Conservation (phyloP, 2,329 filamentous ascomycete species). For the Escovopsis sp. region DNA sequence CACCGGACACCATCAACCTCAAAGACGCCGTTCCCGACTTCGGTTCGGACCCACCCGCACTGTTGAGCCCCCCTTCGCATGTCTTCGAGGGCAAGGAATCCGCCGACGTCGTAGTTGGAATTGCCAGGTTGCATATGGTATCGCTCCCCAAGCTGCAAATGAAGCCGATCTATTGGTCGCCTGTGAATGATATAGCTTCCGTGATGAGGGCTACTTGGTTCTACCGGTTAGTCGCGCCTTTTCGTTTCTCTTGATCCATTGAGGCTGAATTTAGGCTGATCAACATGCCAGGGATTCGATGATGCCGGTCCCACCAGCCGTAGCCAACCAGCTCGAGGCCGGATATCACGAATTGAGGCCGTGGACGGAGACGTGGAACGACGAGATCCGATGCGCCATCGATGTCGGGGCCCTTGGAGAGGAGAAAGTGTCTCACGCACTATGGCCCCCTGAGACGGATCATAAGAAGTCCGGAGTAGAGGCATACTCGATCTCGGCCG, state of each 20-base stretch:
- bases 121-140: slow-evolving; percentile 82
- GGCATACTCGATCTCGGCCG: slow-evolving; percentile 30
- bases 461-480: slow-evolving; percentile 8
- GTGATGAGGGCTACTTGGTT: slow-evolving; percentile 92
- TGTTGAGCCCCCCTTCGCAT: slow-evolving; percentile 1
- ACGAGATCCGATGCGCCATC: slow-evolving; percentile 79
- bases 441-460: slow-evolving; percentile 54
- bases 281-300: slow-evolving; percentile 52
- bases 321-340: slow-evolving; percentile 86
- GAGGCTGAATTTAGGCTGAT: slow-evolving; percentile 11
- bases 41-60: slow-evolving; percentile 3
- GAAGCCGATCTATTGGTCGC: slow-evolving; percentile 97
- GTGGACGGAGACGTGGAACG: slow-evolving; percentile 84
- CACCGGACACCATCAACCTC: background rate
- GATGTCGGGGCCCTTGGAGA: slow-evolving; percentile 83
- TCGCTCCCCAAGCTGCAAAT: slow-evolving; percentile 70
- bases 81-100: slow-evolving; percentile 13
- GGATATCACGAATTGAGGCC: slow-evolving; percentile 76
- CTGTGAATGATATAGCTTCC: slow-evolving; percentile 72
- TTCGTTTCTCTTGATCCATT: background rate
- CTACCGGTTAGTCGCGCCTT: slow-evolving; percentile 43
- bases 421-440: slow-evolving; percentile 70
- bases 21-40: slow-evolving; percentile 4
- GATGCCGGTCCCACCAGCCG: slow-evolving; percentile 68
- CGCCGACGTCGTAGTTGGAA: slow-evolving; percentile 63